phyloP scores from a whole-genome alignment of 768 basidiomycete genomes.

The Amanita muscaria region DNA sequence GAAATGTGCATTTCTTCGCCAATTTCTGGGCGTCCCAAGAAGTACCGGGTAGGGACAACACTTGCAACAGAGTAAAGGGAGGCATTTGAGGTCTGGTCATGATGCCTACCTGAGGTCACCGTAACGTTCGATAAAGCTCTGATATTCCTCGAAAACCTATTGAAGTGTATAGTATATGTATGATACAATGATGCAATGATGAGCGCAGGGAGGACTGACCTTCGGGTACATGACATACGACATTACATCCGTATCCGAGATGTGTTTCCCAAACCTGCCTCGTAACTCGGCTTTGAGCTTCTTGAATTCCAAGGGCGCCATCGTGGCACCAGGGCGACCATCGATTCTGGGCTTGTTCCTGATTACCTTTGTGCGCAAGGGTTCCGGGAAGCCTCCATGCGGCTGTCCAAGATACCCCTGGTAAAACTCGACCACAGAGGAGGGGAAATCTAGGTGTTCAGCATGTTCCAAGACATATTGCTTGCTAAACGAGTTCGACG shows the following conservation, averaged over 20 bases:
- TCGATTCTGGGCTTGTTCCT: constrained; percentile 92
- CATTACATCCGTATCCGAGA: constrained; percentile 87
- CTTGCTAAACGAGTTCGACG: constrained; percentile 84
- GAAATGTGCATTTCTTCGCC: constrained; percentile 97
- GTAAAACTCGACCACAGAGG: constrained; percentile 97
- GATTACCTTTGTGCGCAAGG: constrained; percentile 84
- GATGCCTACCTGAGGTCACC: constrained; percentile 78
- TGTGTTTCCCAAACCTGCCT: constrained; percentile 91
- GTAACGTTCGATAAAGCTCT: constrained; percentile 90
- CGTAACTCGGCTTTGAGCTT: constrained; percentile 90
- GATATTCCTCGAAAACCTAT: constrained; percentile 95
- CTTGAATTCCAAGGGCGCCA: constrained; percentile 89
- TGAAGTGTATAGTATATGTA: constrained; percentile 2
- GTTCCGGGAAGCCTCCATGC: constrained; percentile 97
- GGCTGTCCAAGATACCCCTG: constrained; percentile 98
- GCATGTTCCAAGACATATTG: constrained; percentile 81
- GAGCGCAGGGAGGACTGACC: constrained; percentile 33
- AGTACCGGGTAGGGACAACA: constrained; percentile 93
- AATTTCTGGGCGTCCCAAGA: constrained; percentile 84
- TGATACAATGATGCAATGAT: too few relatives aligned
- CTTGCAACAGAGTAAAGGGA: constrained; percentile 30
- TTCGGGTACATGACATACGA: constrained; percentile 99
- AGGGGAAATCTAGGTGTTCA: constrained; percentile 92
- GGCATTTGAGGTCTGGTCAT: not conserved
- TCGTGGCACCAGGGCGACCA: constrained; percentile 81